Conservation (phyloP, 2,329 filamentous ascomycete genomes). For the Microsporum canis region DNA sequence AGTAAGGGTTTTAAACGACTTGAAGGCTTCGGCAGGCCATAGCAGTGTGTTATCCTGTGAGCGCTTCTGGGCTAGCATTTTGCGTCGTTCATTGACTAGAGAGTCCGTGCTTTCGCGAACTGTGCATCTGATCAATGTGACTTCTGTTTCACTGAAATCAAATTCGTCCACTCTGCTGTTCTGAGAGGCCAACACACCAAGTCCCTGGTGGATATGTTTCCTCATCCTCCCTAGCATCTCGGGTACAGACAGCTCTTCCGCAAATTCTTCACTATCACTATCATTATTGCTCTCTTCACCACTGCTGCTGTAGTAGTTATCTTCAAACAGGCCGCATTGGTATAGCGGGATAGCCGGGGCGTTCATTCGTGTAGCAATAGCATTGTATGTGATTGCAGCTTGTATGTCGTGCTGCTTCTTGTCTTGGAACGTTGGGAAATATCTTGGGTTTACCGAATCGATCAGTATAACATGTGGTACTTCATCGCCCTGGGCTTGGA, state of each 20-base stretch:
- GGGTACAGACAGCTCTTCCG: conserved; percentile 5
- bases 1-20: conserved; percentile 1
- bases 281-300: conserved; percentile 7
- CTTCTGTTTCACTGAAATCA: conserved; percentile 2
- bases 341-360: conserved; percentile 7
- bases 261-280: conserved; percentile 3
- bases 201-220: conserved; percentile 7
- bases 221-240: conserved; percentile 7
- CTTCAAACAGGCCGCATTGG: conserved; percentile 5
- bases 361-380: conserved; percentile 9
- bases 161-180: background rate
- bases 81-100: conserved; percentile 3
- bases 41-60: conserved; percentile 2
- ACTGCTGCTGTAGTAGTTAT: conserved; percentile 7
- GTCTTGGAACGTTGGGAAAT: conserved; percentile 8
- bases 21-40: conserved; percentile 2
- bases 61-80: conserved; percentile 3
- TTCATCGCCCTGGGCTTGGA: conserved; percentile 12
- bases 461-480: conserved; percentile 17
- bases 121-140: conserved; percentile 7
- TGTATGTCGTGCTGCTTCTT: conserved; percentile 8
- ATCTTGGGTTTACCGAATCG: conserved; percentile 16
- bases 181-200: conserved; percentile 2
- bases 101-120: background rate
- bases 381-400: conserved; percentile 9